phyloP scores from a whole-genome alignment of 1,284 basidiomycete species.

The Trametes hirsuta region DNA sequence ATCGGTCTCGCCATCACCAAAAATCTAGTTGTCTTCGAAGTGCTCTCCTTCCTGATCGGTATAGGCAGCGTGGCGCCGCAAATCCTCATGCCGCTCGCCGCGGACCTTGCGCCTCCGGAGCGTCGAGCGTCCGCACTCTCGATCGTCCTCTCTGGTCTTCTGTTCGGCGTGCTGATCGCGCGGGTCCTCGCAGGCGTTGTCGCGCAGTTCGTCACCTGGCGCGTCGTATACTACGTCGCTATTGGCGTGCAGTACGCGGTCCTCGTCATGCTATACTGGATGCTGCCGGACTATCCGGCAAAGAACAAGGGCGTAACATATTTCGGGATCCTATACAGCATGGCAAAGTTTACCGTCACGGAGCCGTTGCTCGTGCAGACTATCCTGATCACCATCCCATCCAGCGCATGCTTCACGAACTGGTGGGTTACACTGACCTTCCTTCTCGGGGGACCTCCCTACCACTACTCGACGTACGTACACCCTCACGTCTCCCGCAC shows the following conservation, averaged over 20 bases:
- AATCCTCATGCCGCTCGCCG: conserved; percentile 54
- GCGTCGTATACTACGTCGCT: conserved; percentile 51
- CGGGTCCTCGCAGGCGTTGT: conserved; percentile 53
- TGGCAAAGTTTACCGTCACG: conserved; percentile 50
- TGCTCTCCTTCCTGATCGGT: conserved; percentile 50
- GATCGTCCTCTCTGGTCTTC: conserved; percentile 52
- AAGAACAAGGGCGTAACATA: conserved; percentile 48
- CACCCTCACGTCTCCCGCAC: too few relatives aligned
- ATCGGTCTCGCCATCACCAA: conserved; percentile 51
- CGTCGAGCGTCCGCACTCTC: conserved; percentile 52
- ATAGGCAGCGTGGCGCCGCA: conserved; percentile 46
- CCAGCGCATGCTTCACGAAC: conserved; percentile 43
- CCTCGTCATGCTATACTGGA: conserved; percentile 42
- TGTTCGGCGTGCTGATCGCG: conserved; percentile 53
- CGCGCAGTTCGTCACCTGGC: conserved; percentile 48
- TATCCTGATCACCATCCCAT: conserved; percentile 45
- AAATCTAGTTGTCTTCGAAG: conserved; percentile 46
- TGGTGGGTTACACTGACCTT: conserved; percentile 59
- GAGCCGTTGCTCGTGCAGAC: conserved; percentile 56
- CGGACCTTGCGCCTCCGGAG: conserved; percentile 54
- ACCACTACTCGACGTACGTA: conserved; percentile 46
- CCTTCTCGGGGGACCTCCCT: conserved; percentile 51
- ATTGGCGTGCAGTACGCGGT: conserved; percentile 44
- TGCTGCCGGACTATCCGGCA: conserved; percentile 55
- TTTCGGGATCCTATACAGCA: conserved; percentile 47